Percentiles rank a stretch among this genome's conserved stretches.
Conservation (phyloP, 495 filamentous ascomycete genomes). For the Penicillium chermesinum region DNA sequence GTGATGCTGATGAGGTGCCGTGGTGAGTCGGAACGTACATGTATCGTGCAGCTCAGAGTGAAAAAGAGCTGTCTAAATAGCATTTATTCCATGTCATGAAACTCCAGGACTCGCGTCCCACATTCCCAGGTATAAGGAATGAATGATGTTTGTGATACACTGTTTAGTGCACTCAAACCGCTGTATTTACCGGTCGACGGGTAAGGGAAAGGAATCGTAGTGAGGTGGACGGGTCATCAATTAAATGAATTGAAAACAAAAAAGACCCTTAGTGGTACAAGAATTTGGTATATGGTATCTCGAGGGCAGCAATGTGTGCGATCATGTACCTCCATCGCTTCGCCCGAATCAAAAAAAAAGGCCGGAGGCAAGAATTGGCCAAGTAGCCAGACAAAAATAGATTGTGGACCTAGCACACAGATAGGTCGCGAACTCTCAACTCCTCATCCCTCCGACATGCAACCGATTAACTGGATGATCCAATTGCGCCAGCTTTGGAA, state of each 20-base stretch:
- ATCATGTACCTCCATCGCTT: conserved; percentile 14
- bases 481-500: neutral
- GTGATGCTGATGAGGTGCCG: conserved; percentile 13
- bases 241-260: conserved; percentile 18
- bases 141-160: conserved; percentile 3
- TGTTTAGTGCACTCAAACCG: too few relatives aligned
- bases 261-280: conserved; percentile 24
- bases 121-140: conserved; percentile 4
- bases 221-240: conserved; percentile 11
- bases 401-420: neutral
- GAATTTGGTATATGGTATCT: conserved; percentile 27
- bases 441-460: conserved; percentile 2
- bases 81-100: neutral
- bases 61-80: conserved; percentile 1
- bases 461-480: neutral
- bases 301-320: conserved; percentile 14
- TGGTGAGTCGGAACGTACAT: conserved; percentile 1
- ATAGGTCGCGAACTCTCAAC: neutral
- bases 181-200: neutral
- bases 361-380: conserved; percentile 5
- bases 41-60: neutral
- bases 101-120: neutral
- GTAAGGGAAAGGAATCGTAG: neutral
- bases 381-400: conserved; percentile 12
- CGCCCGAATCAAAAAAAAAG: conserved; percentile 14